Conservation (phyloP, 2,329 filamentous ascomycete species). For the Curvularia sp. region DNA sequence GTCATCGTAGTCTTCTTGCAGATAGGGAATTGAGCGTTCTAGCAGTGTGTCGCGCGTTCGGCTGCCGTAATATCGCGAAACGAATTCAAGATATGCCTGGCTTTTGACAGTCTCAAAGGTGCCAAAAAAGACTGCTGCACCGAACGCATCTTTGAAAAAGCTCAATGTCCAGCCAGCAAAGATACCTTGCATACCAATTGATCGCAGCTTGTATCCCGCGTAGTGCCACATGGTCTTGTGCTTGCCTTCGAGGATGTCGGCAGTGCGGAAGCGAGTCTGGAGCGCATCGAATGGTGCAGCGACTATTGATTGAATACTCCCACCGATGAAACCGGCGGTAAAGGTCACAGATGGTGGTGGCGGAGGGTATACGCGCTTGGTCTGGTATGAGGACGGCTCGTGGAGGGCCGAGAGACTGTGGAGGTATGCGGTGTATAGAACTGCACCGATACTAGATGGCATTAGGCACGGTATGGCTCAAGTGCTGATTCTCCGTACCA, state of each 20-base stretch:
- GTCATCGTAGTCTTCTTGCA: conserved; percentile 37
- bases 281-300: conserved; percentile 79
- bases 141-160: conserved; percentile 72
- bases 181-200: conserved; percentile 74
- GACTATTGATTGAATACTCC: conserved; percentile 72
- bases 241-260: conserved; percentile 65
- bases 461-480: conserved; percentile 10
- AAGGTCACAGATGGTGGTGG: conserved; percentile 70
- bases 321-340: conserved; percentile 72
- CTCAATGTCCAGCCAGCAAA: conserved; percentile 77
- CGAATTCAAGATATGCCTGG: conserved; percentile 74
- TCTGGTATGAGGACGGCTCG: conserved; percentile 66
- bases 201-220: conserved; percentile 69
- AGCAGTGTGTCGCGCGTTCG: conserved; percentile 43
- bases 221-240: conserved; percentile 77
- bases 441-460: conserved; percentile 66
- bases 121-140: conserved; percentile 75
- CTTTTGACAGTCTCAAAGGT: conserved; percentile 79
- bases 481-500: conserved; percentile 52
- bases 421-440: conserved; percentile 78
- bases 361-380: conserved; percentile 73
- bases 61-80: conserved; percentile 70
- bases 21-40: conserved; percentile 29
- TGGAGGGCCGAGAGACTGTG: conserved; percentile 72
- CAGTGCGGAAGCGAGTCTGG: conserved; percentile 73